A percentile compares a stretch with the other conserved stretches of the same genome.
phyloP scores from a whole-genome alignment of 106 monocot genomes.

The Acorus gramineus region DNA sequence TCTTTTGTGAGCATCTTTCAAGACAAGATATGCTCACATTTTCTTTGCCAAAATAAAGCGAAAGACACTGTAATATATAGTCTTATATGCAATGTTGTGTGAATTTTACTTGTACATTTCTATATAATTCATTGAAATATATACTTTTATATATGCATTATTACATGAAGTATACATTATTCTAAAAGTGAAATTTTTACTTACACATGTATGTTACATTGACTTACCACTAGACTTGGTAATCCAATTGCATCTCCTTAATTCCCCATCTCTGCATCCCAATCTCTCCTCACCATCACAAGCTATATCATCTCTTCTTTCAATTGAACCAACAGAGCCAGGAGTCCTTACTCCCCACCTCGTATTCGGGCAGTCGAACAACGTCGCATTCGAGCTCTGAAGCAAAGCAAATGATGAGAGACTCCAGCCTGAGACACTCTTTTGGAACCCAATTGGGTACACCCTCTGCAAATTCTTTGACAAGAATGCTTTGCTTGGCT shows the following conservation, averaged over 20 bases:
- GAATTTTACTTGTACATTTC: too few species aligned
- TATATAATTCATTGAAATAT: too few species aligned
- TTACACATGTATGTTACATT: too few species aligned
- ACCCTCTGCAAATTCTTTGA: constrained; percentile 30
- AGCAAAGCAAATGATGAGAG: constrained; percentile 60
- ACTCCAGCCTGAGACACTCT: constrained; percentile 37
- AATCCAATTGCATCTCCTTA: constrained; percentile 86
- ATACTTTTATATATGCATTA: too few species aligned
- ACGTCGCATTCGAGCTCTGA: constrained; percentile 62
- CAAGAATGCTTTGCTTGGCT: constrained; percentile 15
- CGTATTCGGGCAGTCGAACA: constrained; percentile 13
- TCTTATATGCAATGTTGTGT: too few species aligned
- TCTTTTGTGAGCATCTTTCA: too few species aligned
- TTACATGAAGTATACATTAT: too few species aligned
- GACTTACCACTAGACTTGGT: constrained; percentile 70
- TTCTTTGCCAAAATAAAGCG: too few species aligned
- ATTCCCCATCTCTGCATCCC: constrained; percentile 20
- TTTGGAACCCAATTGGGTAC: constrained; percentile 44
- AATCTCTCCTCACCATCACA: constrained; percentile 15
- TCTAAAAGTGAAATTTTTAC: too few species aligned
- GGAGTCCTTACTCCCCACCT: constrained; percentile 55
- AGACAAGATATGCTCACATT: too few species aligned
- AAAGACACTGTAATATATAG: too few species aligned
- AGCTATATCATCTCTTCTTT: neutral
- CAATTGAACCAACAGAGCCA: too few species aligned